Evolutionary conservation across 305 asterid species (phyloP), one percentile per base, ranked within the genome.

Genomic region (Ilex paraguariensis): DNA sequence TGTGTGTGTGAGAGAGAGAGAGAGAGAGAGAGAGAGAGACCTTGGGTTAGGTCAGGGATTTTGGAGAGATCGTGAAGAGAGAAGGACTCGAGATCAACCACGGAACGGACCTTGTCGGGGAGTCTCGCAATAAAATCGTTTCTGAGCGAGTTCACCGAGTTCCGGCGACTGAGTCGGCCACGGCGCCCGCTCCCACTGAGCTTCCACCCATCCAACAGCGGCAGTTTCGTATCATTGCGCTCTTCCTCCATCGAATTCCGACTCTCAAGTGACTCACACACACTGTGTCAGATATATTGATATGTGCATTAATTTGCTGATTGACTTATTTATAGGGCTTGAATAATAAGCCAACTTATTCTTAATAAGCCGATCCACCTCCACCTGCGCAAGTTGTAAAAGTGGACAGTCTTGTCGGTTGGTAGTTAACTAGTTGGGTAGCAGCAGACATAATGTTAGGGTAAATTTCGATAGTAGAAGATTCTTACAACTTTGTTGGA

Each of bases 101-200:
- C 79, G 57, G 81, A 63, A 53, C 82, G 84, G 69, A 88, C 78
- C 44, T 84, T 86, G 45, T 84, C 88, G 7, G 96, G 96, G 31
- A 88, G 76, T 66, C 88, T 66, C 11, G 85, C 64, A 39, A 84
- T 59, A 69, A 91, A 91, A 31, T 84, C 90, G 52, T 4, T 69
- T 31, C 86, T 85, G 62, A 91, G 75, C 3, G 88, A 77, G 60
- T 73, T 84, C 3, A 86, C 87, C 1, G 95, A 83, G 74, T 86
- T 71, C 72, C 84, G 77, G 67, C 95, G 91, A 55, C 75, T 69
- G 32, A 87, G 73, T 28, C 70, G 81, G 72, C 80, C 51, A 64
- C 75, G 80, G 55, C 86, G 79, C 57, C 81, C 82, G 52, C 81
- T 73, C 6, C 85, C 80, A 3, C 74, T 72, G 31, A 66, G 59